These are phyloP conservation scores for Daedalea quercina DNA, from an alignment of 768 basidiomycete genomes.

Conservation along the genomic window DNA sequence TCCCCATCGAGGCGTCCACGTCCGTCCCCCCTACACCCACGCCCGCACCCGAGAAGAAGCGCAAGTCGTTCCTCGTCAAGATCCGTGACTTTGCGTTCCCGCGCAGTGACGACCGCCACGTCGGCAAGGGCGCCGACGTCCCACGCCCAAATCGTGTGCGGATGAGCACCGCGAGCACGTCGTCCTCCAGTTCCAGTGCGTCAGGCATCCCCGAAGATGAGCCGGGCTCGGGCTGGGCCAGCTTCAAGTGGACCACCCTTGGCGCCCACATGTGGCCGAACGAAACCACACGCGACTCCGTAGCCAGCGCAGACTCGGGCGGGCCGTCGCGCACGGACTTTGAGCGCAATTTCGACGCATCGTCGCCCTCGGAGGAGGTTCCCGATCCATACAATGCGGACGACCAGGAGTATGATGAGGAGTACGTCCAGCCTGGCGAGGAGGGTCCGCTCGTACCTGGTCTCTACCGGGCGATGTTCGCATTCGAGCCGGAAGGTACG, in stretches of 20 bases:
- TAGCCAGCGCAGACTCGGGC: conserved; percentile 7
- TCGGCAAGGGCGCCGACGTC: conserved; percentile 33
- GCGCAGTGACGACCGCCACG: conserved; percentile 35
- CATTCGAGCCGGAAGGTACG: conserved; percentile 73
- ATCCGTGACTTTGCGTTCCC: conserved; percentile 47
- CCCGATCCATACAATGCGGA: conserved; percentile 18
- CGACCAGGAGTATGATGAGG: conserved; percentile 19
- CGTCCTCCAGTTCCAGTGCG: conserved; percentile 15
- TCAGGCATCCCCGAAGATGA: conserved; percentile 21
- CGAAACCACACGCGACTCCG: conserved; percentile 15
- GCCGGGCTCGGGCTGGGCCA: conserved; percentile 25
- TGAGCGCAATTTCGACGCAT: conserved; percentile 37
- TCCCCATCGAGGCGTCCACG: conserved; percentile 26
- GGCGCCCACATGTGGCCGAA: conserved; percentile 33
- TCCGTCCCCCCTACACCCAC: conserved; percentile 12
- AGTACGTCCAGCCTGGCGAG: conserved; percentile 18
- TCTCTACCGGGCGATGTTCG: conserved; percentile 69
- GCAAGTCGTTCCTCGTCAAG: conserved; percentile 25
- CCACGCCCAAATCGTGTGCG: conserved; percentile 33
- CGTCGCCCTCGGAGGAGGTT: conserved; percentile 22
- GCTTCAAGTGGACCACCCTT: conserved; percentile 36
- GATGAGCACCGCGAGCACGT: conserved; percentile 20
- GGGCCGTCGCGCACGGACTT: conserved; percentile 39
- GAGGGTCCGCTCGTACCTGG: conserved; percentile 51
- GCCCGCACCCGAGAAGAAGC: conserved; percentile 7